Base-by-base conservation (phyloP, 495 filamentous ascomycete species). In the Neurospora sp. region DNA sequence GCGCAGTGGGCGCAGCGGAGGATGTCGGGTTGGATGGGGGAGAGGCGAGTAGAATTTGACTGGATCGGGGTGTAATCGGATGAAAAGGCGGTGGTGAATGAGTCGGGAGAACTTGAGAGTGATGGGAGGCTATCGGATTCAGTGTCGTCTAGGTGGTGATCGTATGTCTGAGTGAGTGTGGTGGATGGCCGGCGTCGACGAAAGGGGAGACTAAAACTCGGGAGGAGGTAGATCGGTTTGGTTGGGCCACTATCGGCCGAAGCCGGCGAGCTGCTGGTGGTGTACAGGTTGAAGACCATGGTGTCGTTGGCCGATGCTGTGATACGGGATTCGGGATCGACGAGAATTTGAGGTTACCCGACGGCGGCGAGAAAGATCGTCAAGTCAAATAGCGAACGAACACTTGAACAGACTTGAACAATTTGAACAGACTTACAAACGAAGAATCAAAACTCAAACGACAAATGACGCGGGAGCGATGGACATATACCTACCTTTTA, bases 1-100 rank as follows among this genome's bases (percentile, higher is more conserved):
- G 90, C 84, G 81, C 94, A 98, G 69, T 83, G 86, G 62, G 86
- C 82, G 82, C 94, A 98, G 73, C 90, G 90, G 70, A 98, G 87
- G 70, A 83, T 86, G 75, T 83, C 78, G 9, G 85, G 82, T 7
- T 79, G 80, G 48, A 78, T 75, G 39, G 79, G 82, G 38, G 81
- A 54, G 41, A 86, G 76, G 1, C 76, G 75, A 3, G 66, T 14
- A 23, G 70, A 35, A 4, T 38, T 7, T 35, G 42, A 14, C 20
- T 37, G 27, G 38, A 40, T 35, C 59, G 31, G 73, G 27, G 27
- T 18, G 27, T 66, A 66, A 72, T 38, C 48, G 59, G 66, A 38
- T 77, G 54, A n/a, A 44, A 11, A 72, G 69, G 71, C 69, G 73
- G 69, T 77, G 77, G 71, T 79, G 74, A 74, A 37, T n/a, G 78